A percentile compares a stretch with the other conserved stretches of the same genome.
Evolutionary conservation across 176 grass and related monocot genomes (phyloP).

Genomic region (Phyllostachys edulis): DNA sequence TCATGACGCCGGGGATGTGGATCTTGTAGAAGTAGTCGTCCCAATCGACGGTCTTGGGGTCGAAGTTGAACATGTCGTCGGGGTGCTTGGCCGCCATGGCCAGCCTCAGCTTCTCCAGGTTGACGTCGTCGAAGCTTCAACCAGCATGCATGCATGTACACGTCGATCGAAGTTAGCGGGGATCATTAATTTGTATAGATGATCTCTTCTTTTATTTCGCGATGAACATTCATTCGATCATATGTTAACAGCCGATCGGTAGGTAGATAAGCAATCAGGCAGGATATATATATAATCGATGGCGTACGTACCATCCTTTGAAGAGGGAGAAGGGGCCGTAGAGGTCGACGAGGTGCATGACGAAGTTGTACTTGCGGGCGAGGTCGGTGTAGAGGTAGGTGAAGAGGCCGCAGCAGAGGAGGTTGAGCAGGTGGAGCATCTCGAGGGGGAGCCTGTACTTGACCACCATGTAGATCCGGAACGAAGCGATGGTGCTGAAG

Average conservation of each 20-base stretch:
- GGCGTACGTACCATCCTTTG: slow-evolving; percentile 32
- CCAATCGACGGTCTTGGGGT: slow-evolving; percentile 53
- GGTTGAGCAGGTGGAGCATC: slow-evolving; percentile 36
- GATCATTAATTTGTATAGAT: too few species aligned
- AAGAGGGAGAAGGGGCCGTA: slow-evolving; percentile 65
- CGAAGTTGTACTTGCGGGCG: slow-evolving; percentile 43
- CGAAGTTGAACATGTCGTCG: slow-evolving; percentile 33
- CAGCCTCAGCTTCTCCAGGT: slow-evolving; percentile 28
- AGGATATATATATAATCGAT: too few species aligned
- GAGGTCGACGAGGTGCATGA: slow-evolving; percentile 65
- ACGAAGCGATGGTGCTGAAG: slow-evolving; percentile 46
- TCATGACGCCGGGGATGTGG: slow-evolving; percentile 61
- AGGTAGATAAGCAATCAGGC: too few species aligned
- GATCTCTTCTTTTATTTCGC: too few species aligned
- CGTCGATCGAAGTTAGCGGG: too few species aligned
- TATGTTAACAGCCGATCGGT: too few species aligned
- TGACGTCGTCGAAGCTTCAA: slow-evolving; percentile 46
- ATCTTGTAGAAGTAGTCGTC: slow-evolving; percentile 50
- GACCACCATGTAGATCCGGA: slow-evolving; percentile 61
- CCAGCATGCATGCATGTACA: too few species aligned
- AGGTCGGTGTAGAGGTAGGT: slow-evolving; percentile 34
- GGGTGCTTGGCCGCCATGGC: background rate
- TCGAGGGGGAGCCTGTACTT: slow-evolving; percentile 61
- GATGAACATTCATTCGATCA: too few species aligned
- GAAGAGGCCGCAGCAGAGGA: slow-evolving; percentile 35